These are phyloP conservation scores for Nannochloris sp. DNA, from an alignment of 139 green algal species.

Conservation along the genomic window DNA sequence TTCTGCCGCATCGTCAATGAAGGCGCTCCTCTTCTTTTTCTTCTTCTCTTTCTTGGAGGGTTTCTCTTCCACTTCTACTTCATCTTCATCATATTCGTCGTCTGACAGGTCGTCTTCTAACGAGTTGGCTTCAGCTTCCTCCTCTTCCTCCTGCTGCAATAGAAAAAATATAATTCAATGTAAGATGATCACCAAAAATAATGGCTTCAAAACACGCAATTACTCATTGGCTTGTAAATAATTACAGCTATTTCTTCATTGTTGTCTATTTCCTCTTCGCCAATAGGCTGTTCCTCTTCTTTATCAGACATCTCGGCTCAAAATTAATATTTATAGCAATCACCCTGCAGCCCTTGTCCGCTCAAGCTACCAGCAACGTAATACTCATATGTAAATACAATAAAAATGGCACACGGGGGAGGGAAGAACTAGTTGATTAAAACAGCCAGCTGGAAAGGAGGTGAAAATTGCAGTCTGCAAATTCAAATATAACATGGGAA, in stretches of 20 bases:
- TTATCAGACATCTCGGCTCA: too few species aligned
- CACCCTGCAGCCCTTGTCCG: too few species aligned
- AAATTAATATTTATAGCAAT: too few species aligned
- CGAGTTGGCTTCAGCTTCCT: constrained; percentile 10
- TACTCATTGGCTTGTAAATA: neutral
- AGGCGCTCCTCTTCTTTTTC: constrained; percentile 19
- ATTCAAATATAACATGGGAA: too few species aligned
- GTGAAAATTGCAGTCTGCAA: too few species aligned
- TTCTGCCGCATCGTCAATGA: constrained; percentile 48
- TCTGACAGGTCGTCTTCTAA: neutral
- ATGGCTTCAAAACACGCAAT: neutral
- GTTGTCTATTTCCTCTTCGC: neutral
- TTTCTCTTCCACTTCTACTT: neutral
- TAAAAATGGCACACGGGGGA: too few species aligned
- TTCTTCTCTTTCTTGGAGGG: neutral
- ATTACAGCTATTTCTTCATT: too few species aligned
- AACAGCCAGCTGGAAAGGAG: too few species aligned
- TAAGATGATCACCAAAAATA: neutral
- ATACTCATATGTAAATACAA: too few species aligned
- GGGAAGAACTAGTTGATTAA: too few species aligned
- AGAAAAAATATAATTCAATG: neutral
- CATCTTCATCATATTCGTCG: constrained; percentile 31
- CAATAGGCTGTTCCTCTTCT: too few species aligned
- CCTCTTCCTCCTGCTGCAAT: neutral
- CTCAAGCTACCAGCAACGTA: too few species aligned